Evolutionary conservation across 169 alveolate species (phyloP), one percentile per base, ranked within the genome.

Genomic region (Plasmodium cynomolgi): DNA sequence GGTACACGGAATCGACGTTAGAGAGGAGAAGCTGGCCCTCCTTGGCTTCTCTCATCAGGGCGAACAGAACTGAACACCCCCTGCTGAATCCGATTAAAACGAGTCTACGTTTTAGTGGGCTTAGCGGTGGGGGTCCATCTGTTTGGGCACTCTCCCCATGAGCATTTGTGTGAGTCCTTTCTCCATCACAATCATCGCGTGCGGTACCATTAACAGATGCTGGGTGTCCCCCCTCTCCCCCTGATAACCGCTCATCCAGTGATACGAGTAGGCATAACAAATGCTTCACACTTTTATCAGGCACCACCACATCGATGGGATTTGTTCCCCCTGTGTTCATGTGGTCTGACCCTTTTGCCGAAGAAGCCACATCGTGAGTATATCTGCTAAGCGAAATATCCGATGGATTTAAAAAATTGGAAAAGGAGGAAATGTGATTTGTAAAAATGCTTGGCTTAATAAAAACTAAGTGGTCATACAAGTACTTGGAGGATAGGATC

Each of bases 41-140:
- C 9, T 88, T 37, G 26, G 83, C 68, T 58, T 88, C 94, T 47
- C 90, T 34, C 73, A 88, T 37, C 29, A 88, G 17, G 0, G 94
- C 58, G 50, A 88, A 58, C 50, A 88, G 81, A 56, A 88, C 94
- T 20, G 83, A 62, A 23, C 94, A 88, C 23, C 94, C 94, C 81
- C 82, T 88, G 72, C 94, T 88, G 73, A 88, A 88, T n/a, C 94
- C 94, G 31, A 88, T 88, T 31, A 88, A 73, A 23, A 79, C 54
- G 33, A 88, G 50, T 44, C 82, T 81, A 5, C 29, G 44, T 8
- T 62, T 88, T 81, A 47, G 58, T 47, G 20, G 20, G 20, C 58
- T 47, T 20, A 11, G 58, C 20, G 20, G 58, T 47, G 58, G 58
- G n/a, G 20, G 34, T 81, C 23, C 34, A 29, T 47, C 26, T 11